phyloP scores from a whole-genome alignment of 148 eudicot species.

The Pharnaceum exiguum region DNA sequence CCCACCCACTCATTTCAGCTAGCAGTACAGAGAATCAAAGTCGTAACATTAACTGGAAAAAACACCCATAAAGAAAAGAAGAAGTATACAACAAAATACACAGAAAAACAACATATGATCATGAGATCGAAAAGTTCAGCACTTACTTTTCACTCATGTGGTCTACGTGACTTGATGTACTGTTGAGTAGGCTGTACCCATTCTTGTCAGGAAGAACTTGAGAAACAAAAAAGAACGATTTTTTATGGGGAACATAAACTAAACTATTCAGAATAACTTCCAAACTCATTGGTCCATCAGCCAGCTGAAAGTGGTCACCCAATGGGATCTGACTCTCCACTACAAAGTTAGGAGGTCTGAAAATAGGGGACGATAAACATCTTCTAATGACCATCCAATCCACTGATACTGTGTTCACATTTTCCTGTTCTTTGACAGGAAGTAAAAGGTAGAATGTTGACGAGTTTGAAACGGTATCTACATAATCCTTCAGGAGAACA shows the following conservation, averaged over 20 bases:
- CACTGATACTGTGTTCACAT: constrained; percentile 30
- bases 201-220: constrained; percentile 51
- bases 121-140: constrained; percentile 9
- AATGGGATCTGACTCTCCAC: constrained; percentile 12
- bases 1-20: too few relatives aligned
- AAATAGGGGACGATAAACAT: constrained; percentile 86
- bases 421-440: constrained; percentile 46
- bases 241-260: constrained; percentile 73
- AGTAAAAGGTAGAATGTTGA: constrained; percentile 69
- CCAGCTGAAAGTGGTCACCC: constrained; percentile 50
- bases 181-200: constrained; percentile 48
- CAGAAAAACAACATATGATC: background rate
- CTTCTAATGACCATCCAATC: constrained; percentile 73
- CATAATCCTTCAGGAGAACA: constrained; percentile 47
- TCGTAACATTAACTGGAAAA: too few relatives aligned
- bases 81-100: background rate
- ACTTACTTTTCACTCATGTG: constrained; percentile 62
- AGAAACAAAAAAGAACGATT: constrained; percentile 73
- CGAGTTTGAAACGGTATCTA: constrained; percentile 27
- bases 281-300: constrained; percentile 53
- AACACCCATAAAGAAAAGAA: background rate
- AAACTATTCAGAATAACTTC: constrained; percentile 63
- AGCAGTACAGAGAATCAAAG: too few relatives aligned
- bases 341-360: constrained; percentile 26
- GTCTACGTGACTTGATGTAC: constrained; percentile 41